Percentiles rank a stretch among this genome's conserved stretches.
phyloP scores from a whole-genome alignment of 495 filamentous ascomycete genomes.

The Lophium mytilinum region DNA sequence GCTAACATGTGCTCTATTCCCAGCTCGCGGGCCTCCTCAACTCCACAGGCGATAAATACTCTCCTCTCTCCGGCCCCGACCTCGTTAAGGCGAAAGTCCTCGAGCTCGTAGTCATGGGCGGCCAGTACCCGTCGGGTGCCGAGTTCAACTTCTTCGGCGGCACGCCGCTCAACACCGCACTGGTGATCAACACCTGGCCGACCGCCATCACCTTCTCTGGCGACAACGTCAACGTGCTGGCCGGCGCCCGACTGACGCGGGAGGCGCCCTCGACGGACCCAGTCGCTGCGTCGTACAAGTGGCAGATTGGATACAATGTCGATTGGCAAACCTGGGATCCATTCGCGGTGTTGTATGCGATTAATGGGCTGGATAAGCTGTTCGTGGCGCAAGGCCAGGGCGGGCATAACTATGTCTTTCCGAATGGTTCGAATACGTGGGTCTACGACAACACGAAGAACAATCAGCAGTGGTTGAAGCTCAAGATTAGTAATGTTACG shows the following conservation, averaged over 20 bases:
- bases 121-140: conserved; percentile 36
- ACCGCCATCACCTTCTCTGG: conserved; percentile 27
- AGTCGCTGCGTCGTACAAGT: conserved; percentile 36
- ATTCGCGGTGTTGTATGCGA: conserved; percentile 38
- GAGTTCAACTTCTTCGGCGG: conserved; percentile 40
- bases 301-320: conserved; percentile 30
- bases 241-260: no score
- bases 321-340: conserved; percentile 39
- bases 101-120: conserved; percentile 43
- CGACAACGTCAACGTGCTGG: conserved; percentile 23
- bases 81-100: conserved; percentile 38
- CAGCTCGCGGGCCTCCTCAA: conserved; percentile 36
- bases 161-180: conserved; percentile 29
- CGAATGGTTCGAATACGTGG: no score
- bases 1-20: no score
- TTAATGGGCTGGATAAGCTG: conserved; percentile 4
- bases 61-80: conserved; percentile 29
- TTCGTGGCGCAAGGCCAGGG: conserved; percentile 4
- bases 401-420: conserved; percentile 14
- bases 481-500: no score
- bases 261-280: conserved; percentile 36
- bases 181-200: conserved; percentile 39
- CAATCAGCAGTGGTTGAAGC: no score
- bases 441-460: no score
- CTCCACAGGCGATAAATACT: conserved; percentile 32